Conservation (phyloP, 495 filamentous ascomycete species). For the Neurospora sp. region DNA sequence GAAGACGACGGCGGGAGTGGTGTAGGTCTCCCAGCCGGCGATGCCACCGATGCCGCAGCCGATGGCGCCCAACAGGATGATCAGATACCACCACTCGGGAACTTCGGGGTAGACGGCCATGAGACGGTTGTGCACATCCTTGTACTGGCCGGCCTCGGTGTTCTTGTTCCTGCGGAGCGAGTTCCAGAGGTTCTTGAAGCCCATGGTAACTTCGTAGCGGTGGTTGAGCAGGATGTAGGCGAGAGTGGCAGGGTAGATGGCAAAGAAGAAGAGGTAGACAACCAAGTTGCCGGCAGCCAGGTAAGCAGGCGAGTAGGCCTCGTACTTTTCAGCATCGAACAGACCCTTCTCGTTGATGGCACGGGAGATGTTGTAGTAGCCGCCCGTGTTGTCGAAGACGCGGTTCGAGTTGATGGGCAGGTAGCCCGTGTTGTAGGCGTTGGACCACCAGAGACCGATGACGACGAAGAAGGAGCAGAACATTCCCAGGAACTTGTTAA, state of each 20-base stretch:
- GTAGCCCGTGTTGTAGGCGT: conserved; percentile 24
- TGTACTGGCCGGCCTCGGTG: conserved; percentile 8
- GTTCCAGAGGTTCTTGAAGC: conserved; percentile 21
- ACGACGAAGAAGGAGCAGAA: conserved; percentile 16
- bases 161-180: conserved; percentile 18
- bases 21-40: conserved; percentile 26
- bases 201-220: conserved; percentile 25
- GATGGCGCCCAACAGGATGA: conserved; percentile 20
- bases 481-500: conserved; percentile 28
- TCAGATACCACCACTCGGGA: conserved; percentile 29
- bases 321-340: conserved; percentile 25
- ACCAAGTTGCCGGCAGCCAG: conserved; percentile 22
- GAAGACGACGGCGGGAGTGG: conserved; percentile 26
- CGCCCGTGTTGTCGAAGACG: conserved; percentile 25
- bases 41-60: conserved; percentile 24
- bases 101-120: conserved; percentile 28
- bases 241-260: conserved; percentile 27
- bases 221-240: conserved; percentile 27
- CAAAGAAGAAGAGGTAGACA: conserved; percentile 29
- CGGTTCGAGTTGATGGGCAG: conserved; percentile 29
- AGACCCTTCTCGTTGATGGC: conserved; percentile 21
- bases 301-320: conserved; percentile 28
- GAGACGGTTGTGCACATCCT: conserved; percentile 29
- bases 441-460: conserved; percentile 26
- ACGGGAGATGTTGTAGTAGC: conserved; percentile 22